These are phyloP conservation scores for Myxozyma geophila DNA, from an alignment of 805 yeast genomes.

Conservation along the genomic window DNA sequence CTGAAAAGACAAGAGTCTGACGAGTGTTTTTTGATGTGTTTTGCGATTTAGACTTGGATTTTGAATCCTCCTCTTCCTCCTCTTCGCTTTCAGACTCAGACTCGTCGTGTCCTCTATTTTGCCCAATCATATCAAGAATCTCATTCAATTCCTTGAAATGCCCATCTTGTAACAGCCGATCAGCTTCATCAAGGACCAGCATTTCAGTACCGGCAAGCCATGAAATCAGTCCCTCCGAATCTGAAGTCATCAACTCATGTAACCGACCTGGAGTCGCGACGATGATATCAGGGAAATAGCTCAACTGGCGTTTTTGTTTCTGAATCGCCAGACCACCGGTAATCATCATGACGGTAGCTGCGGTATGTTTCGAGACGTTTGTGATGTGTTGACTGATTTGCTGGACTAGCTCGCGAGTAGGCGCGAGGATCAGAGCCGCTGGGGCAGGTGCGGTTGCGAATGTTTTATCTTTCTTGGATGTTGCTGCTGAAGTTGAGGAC, in stretches of 20 bases:
- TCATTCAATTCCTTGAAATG: slow-evolving; percentile 92
- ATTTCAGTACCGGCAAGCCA: slow-evolving; percentile 53
- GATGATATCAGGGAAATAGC: slow-evolving; percentile 70
- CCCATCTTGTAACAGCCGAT: slow-evolving; percentile 90
- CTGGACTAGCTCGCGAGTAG: slow-evolving; percentile 94
- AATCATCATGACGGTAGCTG: slow-evolving; percentile 67
- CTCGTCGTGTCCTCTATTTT: slow-evolving; percentile 46
- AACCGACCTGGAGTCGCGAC: slow-evolving; percentile 97
- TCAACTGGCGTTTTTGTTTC: slow-evolving; percentile 82
- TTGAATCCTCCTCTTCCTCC: slow-evolving; percentile 40
- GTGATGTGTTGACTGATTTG: slow-evolving; percentile 86
- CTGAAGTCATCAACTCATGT: slow-evolving; percentile 69
- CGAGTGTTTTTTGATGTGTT: slow-evolving; percentile 41
- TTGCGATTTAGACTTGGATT: neutral
- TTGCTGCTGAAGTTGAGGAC: slow-evolving; percentile 4
- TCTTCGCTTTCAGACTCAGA: slow-evolving; percentile 45
- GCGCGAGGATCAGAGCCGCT: slow-evolving; percentile 82
- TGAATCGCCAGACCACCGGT: slow-evolving; percentile 97
- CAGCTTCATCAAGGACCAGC: slow-evolving; percentile 91
- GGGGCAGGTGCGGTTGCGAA: slow-evolving; percentile 52
- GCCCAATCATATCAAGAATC: slow-evolving; percentile 66
- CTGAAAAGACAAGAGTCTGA: slow-evolving; percentile 93
- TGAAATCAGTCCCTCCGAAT: slow-evolving; percentile 49
- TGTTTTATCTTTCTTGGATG: slow-evolving; percentile 26
- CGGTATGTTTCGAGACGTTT: slow-evolving; percentile 50